Base-by-base conservation (phyloP, 129 eudicot species). In the Pseudognaphalium luteoalbum region DNA sequence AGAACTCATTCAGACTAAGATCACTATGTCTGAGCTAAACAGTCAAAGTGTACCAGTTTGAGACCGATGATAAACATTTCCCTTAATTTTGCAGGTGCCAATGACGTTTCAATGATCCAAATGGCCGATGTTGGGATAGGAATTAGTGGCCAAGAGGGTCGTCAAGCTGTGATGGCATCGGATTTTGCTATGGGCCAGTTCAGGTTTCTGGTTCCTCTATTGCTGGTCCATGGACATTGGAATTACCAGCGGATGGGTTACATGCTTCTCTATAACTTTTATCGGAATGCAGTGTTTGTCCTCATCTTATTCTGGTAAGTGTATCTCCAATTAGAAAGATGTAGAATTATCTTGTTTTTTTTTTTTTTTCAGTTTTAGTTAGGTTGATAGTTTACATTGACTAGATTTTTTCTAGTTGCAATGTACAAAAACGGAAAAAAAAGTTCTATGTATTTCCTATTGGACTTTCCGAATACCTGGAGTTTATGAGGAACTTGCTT, bases 161-260 rank as follows among this genome's bases (percentile, higher is more conserved):
- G 99, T 59, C 99, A 95, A 84, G 99, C 99, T 70, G 99, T 95
- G 52, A 95, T 95, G 99, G 96, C 99, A 73, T 95, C 99, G 39
- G 99, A 95, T 77, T 95, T 95, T 82, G 96, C 99, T 1, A 91
- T 95, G 99, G 99, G 99, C 34, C 97, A 95, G 74, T 95, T 95
- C 77, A 84, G 92, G 72, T 95, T 95, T 70, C 79, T 95, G 85
- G 96, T 87, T 78, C 93, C 96, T 21, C 88, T 95, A 70, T 80
- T 95, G 70, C 85, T 95, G 77, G 97, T 95, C 69, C 99, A 95
- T 81, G 99, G 99, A 75, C 99, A 95, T 78, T 95, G 99, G 99
- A 95, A 95, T 79, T 95, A 95, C 83, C 99, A 95, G 78, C 86
- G 99, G 10, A 90, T 95, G 87, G 89, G 92, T 77, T 95, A 91